These are phyloP conservation scores for Vitis hybrid DNA, from an alignment of 177 flowering plant species.

Conservation along the genomic window DNA sequence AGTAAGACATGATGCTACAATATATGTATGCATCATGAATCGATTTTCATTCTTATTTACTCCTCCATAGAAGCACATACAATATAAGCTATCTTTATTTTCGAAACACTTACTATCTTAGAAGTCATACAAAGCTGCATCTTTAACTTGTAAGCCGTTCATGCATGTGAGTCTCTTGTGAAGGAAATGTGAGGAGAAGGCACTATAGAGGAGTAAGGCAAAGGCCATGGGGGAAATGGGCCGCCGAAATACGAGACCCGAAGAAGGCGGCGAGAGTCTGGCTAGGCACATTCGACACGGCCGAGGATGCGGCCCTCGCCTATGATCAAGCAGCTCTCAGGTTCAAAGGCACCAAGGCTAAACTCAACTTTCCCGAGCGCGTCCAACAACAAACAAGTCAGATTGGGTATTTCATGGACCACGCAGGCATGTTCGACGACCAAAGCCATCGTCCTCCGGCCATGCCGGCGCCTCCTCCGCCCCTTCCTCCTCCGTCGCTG, in stretches of 20 bases:
- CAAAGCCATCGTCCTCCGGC: no score
- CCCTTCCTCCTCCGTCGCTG: background rate
- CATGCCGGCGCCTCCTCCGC: background rate
- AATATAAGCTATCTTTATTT: no score
- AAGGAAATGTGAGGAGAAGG: slow-evolving; percentile 27
- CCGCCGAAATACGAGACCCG: slow-evolving; percentile 74
- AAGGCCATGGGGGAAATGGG: slow-evolving; percentile 85
- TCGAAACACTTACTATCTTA: no score
- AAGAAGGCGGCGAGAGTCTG: slow-evolving; percentile 69
- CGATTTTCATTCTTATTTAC: no score
- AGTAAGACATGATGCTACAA: no score
- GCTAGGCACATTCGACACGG: slow-evolving; percentile 73
- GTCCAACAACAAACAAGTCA: slow-evolving; percentile 30
- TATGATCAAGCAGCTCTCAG: slow-evolving; percentile 70
- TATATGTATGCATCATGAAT: no score
- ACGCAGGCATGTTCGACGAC: no score
- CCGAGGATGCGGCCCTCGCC: slow-evolving; percentile 68
- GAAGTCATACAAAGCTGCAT: no score
- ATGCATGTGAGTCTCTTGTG: background rate
- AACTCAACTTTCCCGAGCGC: slow-evolving; percentile 67
- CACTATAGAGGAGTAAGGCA: slow-evolving; percentile 68
- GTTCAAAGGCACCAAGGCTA: slow-evolving; percentile 69
- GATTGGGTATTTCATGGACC: no score
- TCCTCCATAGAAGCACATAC: no score
- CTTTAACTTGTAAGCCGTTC: no score